Percentiles rank a stretch among this genome's conserved stretches.
Evolutionary conservation across 2,329 filamentous ascomycete genomes (phyloP).

Genomic region (Penicillium sp.): DNA sequence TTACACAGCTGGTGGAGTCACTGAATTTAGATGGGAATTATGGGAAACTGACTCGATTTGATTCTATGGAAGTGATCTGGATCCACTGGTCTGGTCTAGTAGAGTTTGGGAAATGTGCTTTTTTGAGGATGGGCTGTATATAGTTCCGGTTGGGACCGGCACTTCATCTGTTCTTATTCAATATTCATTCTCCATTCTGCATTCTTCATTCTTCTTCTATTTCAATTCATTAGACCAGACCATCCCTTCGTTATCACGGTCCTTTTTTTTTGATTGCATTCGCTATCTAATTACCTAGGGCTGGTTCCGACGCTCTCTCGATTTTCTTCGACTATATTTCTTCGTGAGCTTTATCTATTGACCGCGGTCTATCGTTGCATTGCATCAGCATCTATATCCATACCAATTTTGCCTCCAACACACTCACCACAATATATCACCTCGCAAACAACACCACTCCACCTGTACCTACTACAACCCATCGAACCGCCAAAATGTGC

Average conservation of each 20-base stretch:
- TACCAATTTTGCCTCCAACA: neutral
- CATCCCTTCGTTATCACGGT: neutral
- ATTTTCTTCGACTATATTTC: neutral
- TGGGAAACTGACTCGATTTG: neutral
- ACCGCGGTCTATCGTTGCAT: neutral
- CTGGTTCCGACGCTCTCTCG: slow-evolving; percentile 14
- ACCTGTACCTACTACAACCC: neutral
- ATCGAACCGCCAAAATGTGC: slow-evolving; percentile 67
- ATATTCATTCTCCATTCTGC: too few species aligned
- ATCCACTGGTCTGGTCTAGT: neutral
- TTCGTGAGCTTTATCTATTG: neutral
- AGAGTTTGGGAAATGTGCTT: neutral
- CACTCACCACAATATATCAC: neutral
- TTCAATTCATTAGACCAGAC: slow-evolving; percentile 2
- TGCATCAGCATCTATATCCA: neutral
- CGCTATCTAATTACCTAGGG: neutral
- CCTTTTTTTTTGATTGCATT: neutral
- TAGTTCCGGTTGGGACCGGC: slow-evolving; percentile 4
- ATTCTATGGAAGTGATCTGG: too few species aligned
- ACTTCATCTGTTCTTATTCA: neutral
- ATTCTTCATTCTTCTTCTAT: neutral
- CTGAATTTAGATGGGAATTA: neutral
- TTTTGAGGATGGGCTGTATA: slow-evolving; percentile 7
- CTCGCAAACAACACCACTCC: neutral
- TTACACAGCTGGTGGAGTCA: neutral